Evolutionary conservation across 2,329 filamentous ascomycete genomes (phyloP).

Genomic region (Paecilomyces variotii): DNA sequence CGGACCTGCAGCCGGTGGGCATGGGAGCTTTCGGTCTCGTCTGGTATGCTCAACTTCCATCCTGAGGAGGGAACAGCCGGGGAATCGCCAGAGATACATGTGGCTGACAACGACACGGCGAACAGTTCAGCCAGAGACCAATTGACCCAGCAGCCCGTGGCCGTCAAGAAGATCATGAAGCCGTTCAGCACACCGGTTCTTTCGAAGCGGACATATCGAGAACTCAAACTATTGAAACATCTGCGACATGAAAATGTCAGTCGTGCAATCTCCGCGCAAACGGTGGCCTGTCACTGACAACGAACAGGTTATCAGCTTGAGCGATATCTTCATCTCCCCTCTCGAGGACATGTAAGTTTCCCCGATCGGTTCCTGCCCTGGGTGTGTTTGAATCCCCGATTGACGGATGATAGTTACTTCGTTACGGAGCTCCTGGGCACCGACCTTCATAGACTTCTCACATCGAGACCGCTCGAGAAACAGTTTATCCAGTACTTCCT

Average conservation of each 20-base stretch:
- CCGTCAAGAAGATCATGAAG: constrained; percentile 99
- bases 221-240: constrained; percentile 95
- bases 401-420: constrained; percentile 62
- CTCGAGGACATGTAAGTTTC: constrained; percentile 85
- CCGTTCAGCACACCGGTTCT: constrained; percentile 98
- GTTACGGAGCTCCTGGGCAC: constrained; percentile 96
- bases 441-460: constrained; percentile 89
- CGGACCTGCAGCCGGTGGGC: constrained; percentile 93
- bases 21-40: constrained; percentile 99
- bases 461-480: constrained; percentile 92
- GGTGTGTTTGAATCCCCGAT: constrained; percentile 5
- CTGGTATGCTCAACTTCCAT: constrained; percentile 56
- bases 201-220: constrained; percentile 94
- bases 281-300: constrained; percentile 9
- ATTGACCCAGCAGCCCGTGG: constrained; percentile 92
- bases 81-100: background rate
- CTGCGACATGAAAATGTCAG: constrained; percentile 88
- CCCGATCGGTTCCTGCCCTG: background rate
- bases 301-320: constrained; percentile 82
- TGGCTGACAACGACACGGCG: constrained; percentile 9
- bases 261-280: constrained; percentile 7
- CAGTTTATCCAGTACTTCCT: constrained; percentile 99
- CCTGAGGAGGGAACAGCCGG: constrained; percentile 5
- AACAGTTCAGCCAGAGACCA: constrained; percentile 90
- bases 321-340: constrained; percentile 98